Conservation (phyloP, 495 filamentous ascomycete genomes). For the Lophiostoma macrostomum region DNA sequence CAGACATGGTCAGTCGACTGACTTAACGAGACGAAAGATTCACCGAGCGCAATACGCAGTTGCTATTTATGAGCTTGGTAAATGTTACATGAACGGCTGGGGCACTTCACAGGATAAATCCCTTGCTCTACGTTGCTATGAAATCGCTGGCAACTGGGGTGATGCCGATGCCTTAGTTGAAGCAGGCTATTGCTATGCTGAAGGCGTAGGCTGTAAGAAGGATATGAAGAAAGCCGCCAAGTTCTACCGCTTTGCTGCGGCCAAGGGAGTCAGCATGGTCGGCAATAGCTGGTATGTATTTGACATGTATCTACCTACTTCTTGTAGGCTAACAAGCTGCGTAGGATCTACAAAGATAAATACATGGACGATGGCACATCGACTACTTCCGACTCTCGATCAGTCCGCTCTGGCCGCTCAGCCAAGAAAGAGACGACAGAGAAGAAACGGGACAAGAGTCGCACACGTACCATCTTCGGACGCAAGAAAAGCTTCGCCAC, state of each 20-base stretch:
- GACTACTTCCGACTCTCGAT: constrained; percentile 41
- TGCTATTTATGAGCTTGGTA: constrained; percentile 91
- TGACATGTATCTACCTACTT: neutral
- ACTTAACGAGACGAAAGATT: constrained; percentile 67
- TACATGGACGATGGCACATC: constrained; percentile 66
- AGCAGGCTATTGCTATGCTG: constrained; percentile 43
- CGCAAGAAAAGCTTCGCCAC: constrained; percentile 48
- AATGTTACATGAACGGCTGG: constrained; percentile 98
- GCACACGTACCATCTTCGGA: constrained; percentile 65
- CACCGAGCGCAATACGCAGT: constrained; percentile 89
- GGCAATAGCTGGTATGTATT: constrained; percentile 87
- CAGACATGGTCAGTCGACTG: constrained; percentile 62
- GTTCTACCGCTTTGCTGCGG: constrained; percentile 85
- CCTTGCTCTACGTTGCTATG: constrained; percentile 86
- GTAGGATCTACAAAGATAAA: constrained; percentile 90
- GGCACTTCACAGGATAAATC: constrained; percentile 89
- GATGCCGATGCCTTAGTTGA: constrained; percentile 80
- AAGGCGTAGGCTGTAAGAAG: constrained; percentile 71
- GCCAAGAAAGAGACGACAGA: constrained; percentile 42
- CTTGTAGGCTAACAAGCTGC: neutral
- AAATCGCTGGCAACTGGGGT: constrained; percentile 96
- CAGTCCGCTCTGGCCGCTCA: constrained; percentile 27
- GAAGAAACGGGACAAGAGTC: constrained; percentile 64
- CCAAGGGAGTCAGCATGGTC: constrained; percentile 93
- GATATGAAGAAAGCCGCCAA: constrained; percentile 90